Base-by-base conservation (phyloP, 176 grass and related monocot species). In the Oryza australiensis region DNA sequence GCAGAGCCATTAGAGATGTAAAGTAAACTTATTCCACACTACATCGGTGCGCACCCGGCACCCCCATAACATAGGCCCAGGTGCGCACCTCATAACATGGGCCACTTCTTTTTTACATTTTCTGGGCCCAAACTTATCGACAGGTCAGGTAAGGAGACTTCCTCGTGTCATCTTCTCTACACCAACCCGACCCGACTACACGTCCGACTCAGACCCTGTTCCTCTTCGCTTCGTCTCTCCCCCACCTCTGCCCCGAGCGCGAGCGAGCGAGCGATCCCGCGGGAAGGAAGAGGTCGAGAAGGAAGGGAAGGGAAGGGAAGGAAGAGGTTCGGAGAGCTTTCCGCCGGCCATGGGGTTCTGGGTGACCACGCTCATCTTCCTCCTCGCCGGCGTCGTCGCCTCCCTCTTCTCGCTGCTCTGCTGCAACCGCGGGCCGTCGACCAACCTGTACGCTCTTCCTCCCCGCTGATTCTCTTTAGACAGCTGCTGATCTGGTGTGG, bases 401-500 rank as follows among this genome's bases (percentile, higher is more conserved):
- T 86, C 84, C 80, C 69, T 86, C 24, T 42, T 70, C 59, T 73
- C 84, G 70, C 84, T 85, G 75, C 70, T 92, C 83, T 92, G 83
- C 90, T 92, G 87, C 87, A 92, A 87, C 87, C 87, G 90, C 72
- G 87, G 90, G 26, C 55, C 90, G 0, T 89, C 90, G 64, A 92
- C 84, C 80, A 92, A 92, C 85, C 66, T 92, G 90, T 92, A 84
- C 42, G 90, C 9, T 14, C 20, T 4, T 26, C 14, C 55, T 0
- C 62, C 11, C 7, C 51, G 0, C 42, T 10, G 48, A 59, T 77
- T 67, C 37, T n/a, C 12, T 37, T 8, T 26, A 15, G 9, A 20
- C 3, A 13, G 68, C 2, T 38, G 2, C 72, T 68, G 59, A 66
- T 78, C 60, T n/a, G 5, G 22, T 14, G 0, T n/a, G 0, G 1